Evolutionary conservation across 2,329 filamentous ascomycete genomes (phyloP).

Genomic region (Byssochlamys sp.): DNA sequence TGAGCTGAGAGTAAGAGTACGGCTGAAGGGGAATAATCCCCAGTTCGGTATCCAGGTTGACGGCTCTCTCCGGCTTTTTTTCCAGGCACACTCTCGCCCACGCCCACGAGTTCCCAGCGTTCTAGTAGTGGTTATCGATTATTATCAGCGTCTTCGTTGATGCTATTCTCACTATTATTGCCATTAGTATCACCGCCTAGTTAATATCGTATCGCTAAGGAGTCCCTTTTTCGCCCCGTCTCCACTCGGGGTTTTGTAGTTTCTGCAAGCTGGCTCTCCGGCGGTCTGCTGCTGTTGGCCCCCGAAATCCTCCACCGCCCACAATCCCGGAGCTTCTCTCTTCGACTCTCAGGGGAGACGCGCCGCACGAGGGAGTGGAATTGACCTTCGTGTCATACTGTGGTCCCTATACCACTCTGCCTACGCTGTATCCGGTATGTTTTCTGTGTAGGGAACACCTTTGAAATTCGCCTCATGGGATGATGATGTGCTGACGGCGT

Average conservation of each 20-base stretch:
- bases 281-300: background rate
- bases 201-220: background rate
- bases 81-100: background rate
- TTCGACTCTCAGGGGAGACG: background rate
- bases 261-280: background rate
- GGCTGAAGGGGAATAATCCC: background rate
- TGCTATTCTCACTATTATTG: background rate
- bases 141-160: background rate
- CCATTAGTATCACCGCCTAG: background rate
- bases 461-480: background rate
- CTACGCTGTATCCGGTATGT: background rate
- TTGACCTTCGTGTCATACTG: background rate
- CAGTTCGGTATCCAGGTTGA: background rate
- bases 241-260: background rate
- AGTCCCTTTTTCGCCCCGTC: conserved; percentile 14
- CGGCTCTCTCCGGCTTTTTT: background rate
- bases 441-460: background rate
- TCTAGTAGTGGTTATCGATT: background rate
- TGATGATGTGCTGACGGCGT: background rate
- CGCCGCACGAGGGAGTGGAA: background rate
- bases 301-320: background rate
- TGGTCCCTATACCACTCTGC: background rate
- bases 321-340: background rate
- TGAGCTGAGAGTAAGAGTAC: background rate
- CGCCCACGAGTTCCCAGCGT: background rate